A percentile compares a stretch with the other conserved stretches of the same genome.
phyloP scores from a whole-genome alignment of 345 rosid genomes.

The Dipteronia dyeriana region DNA sequence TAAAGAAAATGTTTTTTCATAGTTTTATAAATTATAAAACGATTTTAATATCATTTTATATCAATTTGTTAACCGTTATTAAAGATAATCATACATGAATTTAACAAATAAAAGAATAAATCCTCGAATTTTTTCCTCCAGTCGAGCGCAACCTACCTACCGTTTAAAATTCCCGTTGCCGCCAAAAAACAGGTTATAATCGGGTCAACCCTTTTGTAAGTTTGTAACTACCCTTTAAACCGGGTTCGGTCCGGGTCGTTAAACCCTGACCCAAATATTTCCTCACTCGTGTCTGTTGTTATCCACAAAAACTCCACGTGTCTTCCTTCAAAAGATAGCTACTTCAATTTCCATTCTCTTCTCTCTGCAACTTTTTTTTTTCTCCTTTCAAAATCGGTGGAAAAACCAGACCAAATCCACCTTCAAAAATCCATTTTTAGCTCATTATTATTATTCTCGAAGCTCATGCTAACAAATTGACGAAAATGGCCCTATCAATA shows the following conservation, averaged over 20 bases:
- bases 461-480: slow-evolving; percentile 32
- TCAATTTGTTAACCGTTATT: neutral
- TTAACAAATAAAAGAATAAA: no score
- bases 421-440: slow-evolving; percentile 1
- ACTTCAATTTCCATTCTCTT: slow-evolving; percentile 1
- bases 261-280: slow-evolving; percentile 10
- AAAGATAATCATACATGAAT: neutral
- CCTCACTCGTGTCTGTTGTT: slow-evolving; percentile 20
- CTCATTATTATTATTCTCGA: neutral
- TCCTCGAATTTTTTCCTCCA: neutral
- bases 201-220: slow-evolving; percentile 14
- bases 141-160: neutral
- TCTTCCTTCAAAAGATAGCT: slow-evolving; percentile 19
- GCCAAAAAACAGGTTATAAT: slow-evolving; percentile 29
- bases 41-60: neutral
- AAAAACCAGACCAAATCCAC: neutral
- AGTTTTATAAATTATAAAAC: no score
- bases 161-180: slow-evolving; percentile 23
- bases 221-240: neutral
- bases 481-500: slow-evolving; percentile 35
- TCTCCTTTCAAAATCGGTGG: neutral
- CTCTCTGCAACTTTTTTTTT: slow-evolving; percentile 26
- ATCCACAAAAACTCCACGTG: slow-evolving; percentile 63
- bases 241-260: slow-evolving; percentile 6
- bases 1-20: no score